phyloP scores from a whole-genome alignment of 306 rosid species.

The Arachis hypogaea region DNA sequence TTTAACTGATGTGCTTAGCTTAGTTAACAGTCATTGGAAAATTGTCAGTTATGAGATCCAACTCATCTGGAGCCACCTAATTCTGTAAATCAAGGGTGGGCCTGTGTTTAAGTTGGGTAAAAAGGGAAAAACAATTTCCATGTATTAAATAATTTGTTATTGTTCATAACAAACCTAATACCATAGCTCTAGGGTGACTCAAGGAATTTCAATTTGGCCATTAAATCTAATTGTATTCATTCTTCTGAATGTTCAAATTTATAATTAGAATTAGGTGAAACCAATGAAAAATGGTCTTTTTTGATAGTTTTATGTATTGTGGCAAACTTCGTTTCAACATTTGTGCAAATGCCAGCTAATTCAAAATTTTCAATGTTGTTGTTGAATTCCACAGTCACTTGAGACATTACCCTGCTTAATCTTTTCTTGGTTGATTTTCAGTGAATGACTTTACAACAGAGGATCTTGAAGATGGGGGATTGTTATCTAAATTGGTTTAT shows the following conservation, averaged over 20 bases:
- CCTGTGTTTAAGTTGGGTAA: constrained; percentile 5
- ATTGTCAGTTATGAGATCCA: constrained; percentile 1
- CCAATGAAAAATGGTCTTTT: constrained; percentile 14
- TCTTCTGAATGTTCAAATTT: constrained; percentile 19
- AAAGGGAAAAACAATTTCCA: constrained; percentile 21
- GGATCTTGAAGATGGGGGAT: constrained; percentile 50
- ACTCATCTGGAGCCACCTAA: not conserved
- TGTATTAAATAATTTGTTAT: not conserved
- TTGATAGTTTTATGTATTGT: constrained; percentile 6
- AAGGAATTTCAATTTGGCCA: not conserved
- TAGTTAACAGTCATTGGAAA: not conserved
- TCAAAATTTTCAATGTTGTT: constrained; percentile 23
- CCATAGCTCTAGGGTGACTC: constrained; percentile 7
- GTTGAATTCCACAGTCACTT: constrained; percentile 1
- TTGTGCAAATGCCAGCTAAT: constrained; percentile 17
- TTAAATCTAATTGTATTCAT: constrained; percentile 1
- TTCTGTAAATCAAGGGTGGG: not conserved
- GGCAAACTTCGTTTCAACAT: constrained; percentile 23
- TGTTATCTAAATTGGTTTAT: constrained; percentile 50
- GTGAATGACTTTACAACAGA: constrained; percentile 41
- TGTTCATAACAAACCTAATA: not conserved
- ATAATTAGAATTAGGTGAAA: constrained; percentile 29
- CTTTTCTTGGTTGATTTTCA: constrained; percentile 43
- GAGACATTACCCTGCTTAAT: constrained; percentile 20
- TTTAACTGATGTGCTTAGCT: not conserved